phyloP scores from a whole-genome alignment of 163 green algal species.

The Prototheca wickerhamii region DNA sequence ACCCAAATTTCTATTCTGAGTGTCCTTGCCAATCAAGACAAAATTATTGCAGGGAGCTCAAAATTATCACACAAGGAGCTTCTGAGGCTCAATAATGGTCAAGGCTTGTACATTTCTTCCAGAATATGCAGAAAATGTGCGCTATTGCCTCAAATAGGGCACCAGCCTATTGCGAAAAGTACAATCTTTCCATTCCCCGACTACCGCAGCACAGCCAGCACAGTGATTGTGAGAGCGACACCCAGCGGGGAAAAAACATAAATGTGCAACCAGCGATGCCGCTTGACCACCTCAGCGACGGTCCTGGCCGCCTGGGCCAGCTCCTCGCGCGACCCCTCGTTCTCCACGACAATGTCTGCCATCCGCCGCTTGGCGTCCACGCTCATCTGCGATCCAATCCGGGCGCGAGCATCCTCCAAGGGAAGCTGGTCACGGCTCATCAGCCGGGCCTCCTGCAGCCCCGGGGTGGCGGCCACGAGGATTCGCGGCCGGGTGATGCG shows the following conservation, averaged over 20 bases:
- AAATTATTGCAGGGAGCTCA: too few relatives aligned
- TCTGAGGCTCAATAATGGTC: too few relatives aligned
- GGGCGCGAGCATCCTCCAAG: slow-evolving; percentile 7
- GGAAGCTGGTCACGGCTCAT: slow-evolving; percentile 32
- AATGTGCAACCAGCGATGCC: background rate
- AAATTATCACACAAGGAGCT: too few relatives aligned
- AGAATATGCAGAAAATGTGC: too few relatives aligned
- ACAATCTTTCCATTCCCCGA: too few relatives aligned
- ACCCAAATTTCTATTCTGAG: too few relatives aligned
- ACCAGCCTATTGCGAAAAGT: too few relatives aligned
- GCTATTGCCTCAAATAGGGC: too few relatives aligned
- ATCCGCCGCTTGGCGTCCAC: slow-evolving; percentile 40
- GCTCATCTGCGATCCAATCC: slow-evolving; percentile 53
- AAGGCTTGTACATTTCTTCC: too few relatives aligned
- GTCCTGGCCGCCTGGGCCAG: slow-evolving; percentile 8
- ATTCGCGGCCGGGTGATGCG: slow-evolving; percentile 33
- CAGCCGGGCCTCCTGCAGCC: slow-evolving; percentile 36
- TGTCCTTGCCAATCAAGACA: too few relatives aligned
- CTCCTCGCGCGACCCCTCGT: slow-evolving; percentile 34
- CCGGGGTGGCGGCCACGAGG: slow-evolving; percentile 44
- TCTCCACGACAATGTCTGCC: slow-evolving; percentile 46
- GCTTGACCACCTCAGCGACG: background rate
- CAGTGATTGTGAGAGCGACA: background rate
- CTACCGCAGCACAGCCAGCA: too few relatives aligned
- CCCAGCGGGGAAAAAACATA: background rate